phyloP scores from a whole-genome alignment of 495 filamentous ascomycete genomes.

The Tuber indicum region DNA sequence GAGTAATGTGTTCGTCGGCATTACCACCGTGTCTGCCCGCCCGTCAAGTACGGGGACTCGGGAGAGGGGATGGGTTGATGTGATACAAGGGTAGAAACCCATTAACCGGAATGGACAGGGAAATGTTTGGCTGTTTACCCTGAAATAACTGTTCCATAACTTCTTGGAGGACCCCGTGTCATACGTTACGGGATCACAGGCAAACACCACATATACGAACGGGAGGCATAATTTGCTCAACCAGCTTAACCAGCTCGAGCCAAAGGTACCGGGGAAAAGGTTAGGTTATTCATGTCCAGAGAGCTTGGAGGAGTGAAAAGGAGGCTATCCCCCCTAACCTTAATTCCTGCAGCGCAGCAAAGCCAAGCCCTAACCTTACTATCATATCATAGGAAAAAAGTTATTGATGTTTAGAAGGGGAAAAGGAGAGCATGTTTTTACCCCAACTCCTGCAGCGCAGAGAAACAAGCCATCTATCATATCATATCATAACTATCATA shows the following conservation, averaged over 20 bases:
- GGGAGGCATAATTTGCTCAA: not conserved
- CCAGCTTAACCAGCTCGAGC: not conserved
- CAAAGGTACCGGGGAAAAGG: not conserved
- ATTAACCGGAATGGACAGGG: no score
- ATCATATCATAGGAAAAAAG: no score
- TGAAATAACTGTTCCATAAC: no score
- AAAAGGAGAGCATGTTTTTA: not conserved
- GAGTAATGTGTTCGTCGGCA: not conserved
- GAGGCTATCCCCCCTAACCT: not conserved
- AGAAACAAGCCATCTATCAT: not conserved
- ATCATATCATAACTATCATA: no score
- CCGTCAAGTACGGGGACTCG: not conserved
- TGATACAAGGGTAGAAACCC: not conserved
- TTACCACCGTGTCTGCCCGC: not conserved
- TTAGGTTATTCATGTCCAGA: not conserved
- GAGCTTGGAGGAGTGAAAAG: not conserved
- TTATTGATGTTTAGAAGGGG: not conserved
- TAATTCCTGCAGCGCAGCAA: not conserved
- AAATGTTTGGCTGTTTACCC: no score
- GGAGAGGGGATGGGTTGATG: not conserved
- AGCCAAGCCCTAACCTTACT: not conserved
- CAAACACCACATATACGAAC: not conserved
- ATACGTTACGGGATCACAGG: not conserved
- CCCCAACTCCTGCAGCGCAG: not conserved
- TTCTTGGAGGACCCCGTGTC: not conserved